These are phyloP conservation scores for Ophiosphaerella herpotricha DNA, from an alignment of 2,329 filamentous ascomycete species.

Conservation along the genomic window DNA sequence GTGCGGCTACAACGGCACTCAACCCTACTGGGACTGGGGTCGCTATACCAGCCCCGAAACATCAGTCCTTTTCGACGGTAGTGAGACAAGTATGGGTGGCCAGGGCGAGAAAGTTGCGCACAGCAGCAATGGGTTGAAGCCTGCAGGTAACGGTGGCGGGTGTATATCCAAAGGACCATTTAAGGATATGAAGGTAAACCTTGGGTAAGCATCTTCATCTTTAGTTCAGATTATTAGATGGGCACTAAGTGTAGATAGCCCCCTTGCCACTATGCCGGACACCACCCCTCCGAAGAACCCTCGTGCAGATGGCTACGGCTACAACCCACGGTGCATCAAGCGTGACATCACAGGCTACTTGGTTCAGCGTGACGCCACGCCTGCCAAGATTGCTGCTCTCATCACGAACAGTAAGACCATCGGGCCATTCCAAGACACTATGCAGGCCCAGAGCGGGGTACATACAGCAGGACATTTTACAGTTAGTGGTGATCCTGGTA, in stretches of 20 bases:
- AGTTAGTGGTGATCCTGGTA: slow-evolving; percentile 51
- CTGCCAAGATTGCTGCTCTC: slow-evolving; percentile 33
- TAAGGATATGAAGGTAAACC: slow-evolving; percentile 42
- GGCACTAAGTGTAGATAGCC: slow-evolving; percentile 10
- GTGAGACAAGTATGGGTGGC: slow-evolving; percentile 54
- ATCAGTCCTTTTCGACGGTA: slow-evolving; percentile 63
- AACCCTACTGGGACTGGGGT: slow-evolving; percentile 61
- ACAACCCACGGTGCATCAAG: slow-evolving; percentile 48
- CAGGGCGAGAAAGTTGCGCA: slow-evolving; percentile 50
- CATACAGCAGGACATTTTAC: slow-evolving; percentile 54
- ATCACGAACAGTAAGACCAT: slow-evolving; percentile 34
- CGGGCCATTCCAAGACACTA: slow-evolving; percentile 44
- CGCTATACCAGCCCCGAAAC: slow-evolving; percentile 52
- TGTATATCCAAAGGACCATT: slow-evolving; percentile 60
- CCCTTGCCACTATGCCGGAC: slow-evolving; percentile 25
- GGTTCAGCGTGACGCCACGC: slow-evolving; percentile 30
- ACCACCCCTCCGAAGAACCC: slow-evolving; percentile 48
- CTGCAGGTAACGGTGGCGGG: slow-evolving; percentile 60
- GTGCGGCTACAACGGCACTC: slow-evolving; percentile 51
- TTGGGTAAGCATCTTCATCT: slow-evolving; percentile 25
- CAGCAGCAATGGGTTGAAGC: slow-evolving; percentile 35
- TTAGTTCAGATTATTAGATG: background rate
- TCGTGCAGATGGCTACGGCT: slow-evolving; percentile 33
- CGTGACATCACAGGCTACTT: slow-evolving; percentile 45
- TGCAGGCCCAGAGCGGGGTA: slow-evolving; percentile 46